Base-by-base conservation (phyloP, 257 asterid genomes). In the Lithospermum erythrorhizon region DNA sequence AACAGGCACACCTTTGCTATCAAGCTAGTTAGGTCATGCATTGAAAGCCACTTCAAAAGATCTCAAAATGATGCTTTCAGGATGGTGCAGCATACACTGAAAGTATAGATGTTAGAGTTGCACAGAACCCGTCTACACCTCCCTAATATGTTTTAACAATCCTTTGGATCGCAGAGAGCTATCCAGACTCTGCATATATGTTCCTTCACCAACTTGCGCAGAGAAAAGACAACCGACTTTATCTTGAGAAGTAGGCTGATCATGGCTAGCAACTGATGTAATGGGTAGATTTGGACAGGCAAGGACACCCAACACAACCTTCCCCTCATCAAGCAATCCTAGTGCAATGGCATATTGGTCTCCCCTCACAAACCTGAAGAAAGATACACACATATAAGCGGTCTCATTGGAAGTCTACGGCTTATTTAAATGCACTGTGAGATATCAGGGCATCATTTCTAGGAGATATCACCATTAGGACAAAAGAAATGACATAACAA, bases 261-360 rank as follows among this genome's bases (percentile, higher is more conserved):
- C 67, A 65, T 54, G 67, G 55, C 68, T 70, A 21, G 84, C 82
- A 58, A 80, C 65, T 27, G 96, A 79, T 61, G 85, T 64, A 30
- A 81, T 77, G 35, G 97, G 95, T 64, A 93, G 96, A 84, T 93
- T 93, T 9, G 97, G 99, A 77, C 99, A 93, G 64, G 99, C 95
- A 53, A 93, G 71, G 48, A 93, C 96, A 56, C 99, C 97, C 64
- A 89, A 78, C 41, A 89, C 96, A 48, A 84, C 94, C 76, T 89
- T 83, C 63, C 99, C 99, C 80, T 83, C 79, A 70, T 93, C 99
- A 68, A 93, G 77, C 77, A 93, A 75, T 67, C 80, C 99, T 68
- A 93, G 71, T 53, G 99, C 99, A 76, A 86, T 89, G 61, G 99
- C 99, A 82, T 89, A 93, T 63, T 93, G 96, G 65, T 83, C 89